A percentile compares a stretch with the other conserved stretches of the same genome.
Conservation (phyloP, 441 rosid genomes). For the Dalechampia spathulata region DNA sequence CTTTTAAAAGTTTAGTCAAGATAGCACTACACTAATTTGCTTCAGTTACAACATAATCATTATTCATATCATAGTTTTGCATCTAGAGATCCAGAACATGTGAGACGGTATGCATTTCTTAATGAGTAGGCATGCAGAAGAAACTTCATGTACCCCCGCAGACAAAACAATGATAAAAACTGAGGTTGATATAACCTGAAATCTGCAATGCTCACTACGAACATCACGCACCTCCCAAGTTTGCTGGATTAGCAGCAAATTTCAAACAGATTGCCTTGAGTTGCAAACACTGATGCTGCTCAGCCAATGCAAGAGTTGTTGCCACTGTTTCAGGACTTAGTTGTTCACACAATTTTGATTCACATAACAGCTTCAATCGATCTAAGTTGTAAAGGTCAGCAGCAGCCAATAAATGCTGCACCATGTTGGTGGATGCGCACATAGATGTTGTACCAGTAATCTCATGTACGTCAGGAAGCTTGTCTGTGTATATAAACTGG, state of each 20-base stretch:
- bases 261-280: slow-evolving; percentile 73
- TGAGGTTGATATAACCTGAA: slow-evolving; percentile 25
- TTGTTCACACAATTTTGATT: slow-evolving; percentile 69
- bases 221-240: slow-evolving; percentile 69
- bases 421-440: slow-evolving; percentile 55
- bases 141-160: slow-evolving; percentile 11
- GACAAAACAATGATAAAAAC: slow-evolving; percentile 12
- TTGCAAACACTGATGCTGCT: slow-evolving; percentile 75
- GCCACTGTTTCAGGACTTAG: slow-evolving; percentile 70
- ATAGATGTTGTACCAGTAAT: slow-evolving; percentile 52
- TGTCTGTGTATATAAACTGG: slow-evolving; percentile 66
- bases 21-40: no score
- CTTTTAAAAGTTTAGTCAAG: no score
- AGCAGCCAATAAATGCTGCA: slow-evolving; percentile 82
- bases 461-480: slow-evolving; percentile 65
- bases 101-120: no score
- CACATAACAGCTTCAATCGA: slow-evolving; percentile 64
- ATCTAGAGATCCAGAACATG: no score
- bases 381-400: slow-evolving; percentile 82
- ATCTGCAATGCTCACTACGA: slow-evolving; percentile 25
- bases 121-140: slow-evolving; percentile 5
- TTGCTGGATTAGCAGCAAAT: slow-evolving; percentile 65
- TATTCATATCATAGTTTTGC: no score
- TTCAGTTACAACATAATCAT: no score
- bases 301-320: slow-evolving; percentile 87